phyloP scores from a whole-genome alignment of 441 rosid genomes.

The Pelargonium myrrhifolium region DNA sequence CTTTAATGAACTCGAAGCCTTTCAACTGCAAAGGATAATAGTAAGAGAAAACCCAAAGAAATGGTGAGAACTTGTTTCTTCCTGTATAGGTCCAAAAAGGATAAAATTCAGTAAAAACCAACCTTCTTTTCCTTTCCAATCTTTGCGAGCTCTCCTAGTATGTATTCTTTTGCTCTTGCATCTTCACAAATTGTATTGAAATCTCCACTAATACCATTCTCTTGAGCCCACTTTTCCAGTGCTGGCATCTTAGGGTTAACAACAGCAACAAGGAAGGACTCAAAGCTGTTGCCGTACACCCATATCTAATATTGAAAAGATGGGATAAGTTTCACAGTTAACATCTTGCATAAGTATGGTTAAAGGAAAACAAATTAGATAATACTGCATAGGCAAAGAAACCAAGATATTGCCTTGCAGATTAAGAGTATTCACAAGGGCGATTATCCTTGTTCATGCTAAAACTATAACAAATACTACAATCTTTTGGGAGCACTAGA shows the following conservation, averaged over 20 bases:
- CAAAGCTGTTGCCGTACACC: slow-evolving; percentile 94
- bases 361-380: background rate
- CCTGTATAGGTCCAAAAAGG: background rate
- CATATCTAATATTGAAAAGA: slow-evolving; percentile 49
- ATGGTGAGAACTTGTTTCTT: background rate
- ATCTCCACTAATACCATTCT: slow-evolving; percentile 53
- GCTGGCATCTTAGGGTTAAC: slow-evolving; percentile 58
- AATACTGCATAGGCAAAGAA: background rate
- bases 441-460: background rate
- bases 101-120: background rate
- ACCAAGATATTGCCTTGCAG: background rate
- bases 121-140: slow-evolving; percentile 76
- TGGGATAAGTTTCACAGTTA: background rate
- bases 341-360: background rate
- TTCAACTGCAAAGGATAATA: slow-evolving; percentile 49
- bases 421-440: background rate
- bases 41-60: background rate
- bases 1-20: slow-evolving; percentile 77
- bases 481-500: too few relatives aligned
- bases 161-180: slow-evolving; percentile 52
- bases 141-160: slow-evolving; percentile 57
- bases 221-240: slow-evolving; percentile 71
- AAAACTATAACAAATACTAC: background rate
- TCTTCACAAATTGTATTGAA: slow-evolving; percentile 60
- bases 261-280: slow-evolving; percentile 74